Conservation (phyloP, 2,329 filamentous ascomycete genomes). For the Thielaviopsis populi region DNA sequence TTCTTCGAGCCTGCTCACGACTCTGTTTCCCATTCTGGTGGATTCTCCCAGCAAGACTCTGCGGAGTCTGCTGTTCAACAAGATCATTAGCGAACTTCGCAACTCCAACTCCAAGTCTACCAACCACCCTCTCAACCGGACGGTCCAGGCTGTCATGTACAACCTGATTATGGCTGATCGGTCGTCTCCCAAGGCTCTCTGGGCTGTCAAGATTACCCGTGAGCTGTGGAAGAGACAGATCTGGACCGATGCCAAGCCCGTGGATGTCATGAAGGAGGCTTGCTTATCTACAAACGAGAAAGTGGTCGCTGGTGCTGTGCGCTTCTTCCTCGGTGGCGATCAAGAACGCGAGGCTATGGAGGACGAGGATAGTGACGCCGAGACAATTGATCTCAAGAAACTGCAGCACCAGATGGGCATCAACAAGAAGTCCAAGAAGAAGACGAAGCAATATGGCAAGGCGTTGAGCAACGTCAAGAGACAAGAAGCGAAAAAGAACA, state of each 20-base stretch:
- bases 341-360: conserved; percentile 88
- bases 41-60: conserved; percentile 85
- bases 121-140: conserved; percentile 86
- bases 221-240: conserved; percentile 95
- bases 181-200: conserved; percentile 71
- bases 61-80: conserved; percentile 66
- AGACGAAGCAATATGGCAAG: conserved; percentile 60
- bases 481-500: conserved; percentile 73
- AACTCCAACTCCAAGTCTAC: conserved; percentile 73
- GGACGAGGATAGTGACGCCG: conserved; percentile 76
- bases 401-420: conserved; percentile 75
- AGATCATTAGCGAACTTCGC: conserved; percentile 82
- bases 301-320: conserved; percentile 70
- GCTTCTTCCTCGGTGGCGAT: conserved; percentile 92
- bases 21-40: conserved; percentile 85
- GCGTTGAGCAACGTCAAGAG: conserved; percentile 71
- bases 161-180: conserved; percentile 80
- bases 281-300: conserved; percentile 83
- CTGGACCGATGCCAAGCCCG: conserved; percentile 86
- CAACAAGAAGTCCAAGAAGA: conserved; percentile 94
- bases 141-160: conserved; percentile 83
- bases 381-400: conserved; percentile 61
- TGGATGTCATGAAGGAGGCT: conserved; percentile 97
- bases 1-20: conserved; percentile 68
- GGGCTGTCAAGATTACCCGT: conserved; percentile 88